These are phyloP conservation scores for Pelomyxa schiedti DNA, from an alignment of 78 protist genomes.

Conservation along the genomic window DNA sequence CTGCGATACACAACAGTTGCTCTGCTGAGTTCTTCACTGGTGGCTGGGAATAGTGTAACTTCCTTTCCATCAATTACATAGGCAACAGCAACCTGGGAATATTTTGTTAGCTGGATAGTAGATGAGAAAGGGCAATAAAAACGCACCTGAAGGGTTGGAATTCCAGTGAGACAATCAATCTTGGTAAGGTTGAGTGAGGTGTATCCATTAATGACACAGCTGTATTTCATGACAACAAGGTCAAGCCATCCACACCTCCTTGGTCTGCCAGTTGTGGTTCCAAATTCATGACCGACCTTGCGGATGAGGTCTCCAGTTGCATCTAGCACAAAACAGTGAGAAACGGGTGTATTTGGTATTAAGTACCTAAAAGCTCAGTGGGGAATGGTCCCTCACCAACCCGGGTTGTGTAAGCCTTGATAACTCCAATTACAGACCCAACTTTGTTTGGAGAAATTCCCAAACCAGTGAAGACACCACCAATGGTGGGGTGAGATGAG, in stretches of 20 bases:
- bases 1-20: constrained; percentile 65
- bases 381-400: constrained; percentile 86
- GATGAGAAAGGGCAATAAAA: too few species aligned
- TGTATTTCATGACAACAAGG: constrained; percentile 66
- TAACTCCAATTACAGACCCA: constrained; percentile 68
- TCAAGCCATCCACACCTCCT: constrained; percentile 90
- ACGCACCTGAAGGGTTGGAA: constrained; percentile 59
- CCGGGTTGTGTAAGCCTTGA: constrained; percentile 89
- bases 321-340: neutral
- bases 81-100: constrained; percentile 56
- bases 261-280: constrained; percentile 86
- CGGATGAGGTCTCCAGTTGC: constrained; percentile 18
- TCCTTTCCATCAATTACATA: constrained; percentile 47
- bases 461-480: constrained; percentile 78
- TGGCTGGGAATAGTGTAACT: constrained; percentile 36
- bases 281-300: constrained; percentile 71
- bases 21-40: constrained; percentile 21
- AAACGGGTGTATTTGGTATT: neutral
- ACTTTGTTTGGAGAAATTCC: constrained; percentile 72
- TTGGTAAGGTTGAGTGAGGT: constrained; percentile 69
- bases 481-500: constrained; percentile 70
- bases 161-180: constrained; percentile 64
- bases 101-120: too few species aligned
- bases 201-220: constrained; percentile 63
- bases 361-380: constrained; percentile 57